These are phyloP conservation scores for Neoboletus magnificus DNA, from an alignment of 768 basidiomycete genomes.

Conservation along the genomic window DNA sequence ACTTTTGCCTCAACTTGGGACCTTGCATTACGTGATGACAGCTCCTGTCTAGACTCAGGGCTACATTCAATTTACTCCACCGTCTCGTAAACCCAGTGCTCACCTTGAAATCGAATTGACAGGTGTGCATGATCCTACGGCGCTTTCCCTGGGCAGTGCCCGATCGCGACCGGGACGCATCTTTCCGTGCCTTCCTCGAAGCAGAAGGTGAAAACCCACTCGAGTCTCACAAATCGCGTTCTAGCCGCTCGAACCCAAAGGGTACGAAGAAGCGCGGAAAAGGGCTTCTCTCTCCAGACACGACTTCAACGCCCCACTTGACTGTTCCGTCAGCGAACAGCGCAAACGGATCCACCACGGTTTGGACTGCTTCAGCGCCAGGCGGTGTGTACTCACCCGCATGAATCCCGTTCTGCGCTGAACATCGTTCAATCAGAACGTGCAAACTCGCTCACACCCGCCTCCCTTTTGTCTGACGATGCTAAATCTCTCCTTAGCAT, in stretches of 20 bases:
- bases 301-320: neutral
- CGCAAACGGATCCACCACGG: constrained; percentile 2
- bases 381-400: constrained; percentile 22
- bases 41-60: neutral
- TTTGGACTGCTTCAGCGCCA: constrained; percentile 5
- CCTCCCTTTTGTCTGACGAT: constrained; percentile 21
- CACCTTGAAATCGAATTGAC: neutral
- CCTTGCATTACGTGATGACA: neutral
- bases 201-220: constrained; percentile 82
- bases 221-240: constrained; percentile 27
- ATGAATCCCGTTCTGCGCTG: constrained; percentile 6
- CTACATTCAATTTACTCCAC: constrained; percentile 4
- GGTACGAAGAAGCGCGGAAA: constrained; percentile 4
- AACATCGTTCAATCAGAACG: constrained; percentile 18
- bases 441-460: constrained; percentile 10
- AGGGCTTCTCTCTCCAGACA: neutral
- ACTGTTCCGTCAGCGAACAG: constrained; percentile 1
- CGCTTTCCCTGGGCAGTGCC: constrained; percentile 99
- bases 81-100: constrained; percentile 8
- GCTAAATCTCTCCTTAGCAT: constrained; percentile 29
- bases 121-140: constrained; percentile 87
- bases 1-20: neutral
- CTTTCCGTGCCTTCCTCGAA: constrained; percentile 87
- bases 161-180: constrained; percentile 88
- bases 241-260: constrained; percentile 9